Evolutionary conservation across 306 rosid genomes (phyloP).

Genomic region (Prunus fruticosa): DNA sequence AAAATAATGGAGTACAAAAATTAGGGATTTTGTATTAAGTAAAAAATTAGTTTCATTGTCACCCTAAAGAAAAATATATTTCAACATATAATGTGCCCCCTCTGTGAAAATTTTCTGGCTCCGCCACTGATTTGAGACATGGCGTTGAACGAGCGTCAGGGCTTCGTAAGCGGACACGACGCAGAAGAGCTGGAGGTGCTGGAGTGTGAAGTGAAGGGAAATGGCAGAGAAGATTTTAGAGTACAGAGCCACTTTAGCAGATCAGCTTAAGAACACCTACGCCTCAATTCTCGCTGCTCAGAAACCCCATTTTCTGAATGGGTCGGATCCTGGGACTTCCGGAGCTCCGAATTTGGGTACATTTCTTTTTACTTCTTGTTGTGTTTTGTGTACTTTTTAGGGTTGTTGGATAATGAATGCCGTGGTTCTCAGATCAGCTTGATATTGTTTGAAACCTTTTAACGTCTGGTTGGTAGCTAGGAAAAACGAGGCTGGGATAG

Average conservation of each 20-base stretch:
- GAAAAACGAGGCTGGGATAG: background rate
- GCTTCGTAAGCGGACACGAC: conserved; percentile 24
- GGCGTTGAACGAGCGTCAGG: conserved; percentile 25
- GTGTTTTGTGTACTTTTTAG: background rate
- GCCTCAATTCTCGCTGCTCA: conserved; percentile 47
- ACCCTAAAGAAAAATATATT: too few relatives aligned
- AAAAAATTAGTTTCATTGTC: too few relatives aligned
- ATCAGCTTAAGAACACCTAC: conserved; percentile 52
- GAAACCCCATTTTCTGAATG: conserved; percentile 35
- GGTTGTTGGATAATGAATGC: background rate
- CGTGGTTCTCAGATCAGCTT: background rate
- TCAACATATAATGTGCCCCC: too few relatives aligned
- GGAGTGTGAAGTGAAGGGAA: conserved; percentile 50
- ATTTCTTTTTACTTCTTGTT: background rate
- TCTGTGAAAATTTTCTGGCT: too few relatives aligned
- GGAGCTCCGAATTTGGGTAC: conserved; percentile 27
- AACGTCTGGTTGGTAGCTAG: background rate
- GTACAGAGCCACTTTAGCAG: conserved; percentile 56
- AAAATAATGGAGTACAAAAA: too few relatives aligned
- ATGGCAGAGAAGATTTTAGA: conserved; percentile 62
- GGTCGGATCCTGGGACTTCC: conserved; percentile 29
- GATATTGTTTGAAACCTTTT: background rate
- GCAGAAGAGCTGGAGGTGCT: conserved; percentile 41
- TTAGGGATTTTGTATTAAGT: too few relatives aligned
- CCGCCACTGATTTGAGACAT: conserved; percentile 20